Percentiles rank a stretch among this genome's conserved stretches.
Evolutionary conservation across 352 stramenopile species (phyloP).

Genomic region (Stephanocyclus meneghinianus): DNA sequence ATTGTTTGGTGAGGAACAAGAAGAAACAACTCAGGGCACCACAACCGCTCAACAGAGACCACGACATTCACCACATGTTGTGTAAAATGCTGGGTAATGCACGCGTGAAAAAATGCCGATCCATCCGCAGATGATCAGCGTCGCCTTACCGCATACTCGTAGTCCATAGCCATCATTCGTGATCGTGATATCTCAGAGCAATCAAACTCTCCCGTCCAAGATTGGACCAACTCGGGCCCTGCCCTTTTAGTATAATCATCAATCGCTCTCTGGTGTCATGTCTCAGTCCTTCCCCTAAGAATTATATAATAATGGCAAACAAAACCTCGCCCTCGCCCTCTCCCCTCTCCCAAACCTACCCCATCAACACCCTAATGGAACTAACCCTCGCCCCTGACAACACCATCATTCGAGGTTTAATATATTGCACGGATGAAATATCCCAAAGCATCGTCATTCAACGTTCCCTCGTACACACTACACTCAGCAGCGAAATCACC

Average conservation of each 20-base stretch:
- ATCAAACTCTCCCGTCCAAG: neutral
- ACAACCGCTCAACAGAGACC: no score
- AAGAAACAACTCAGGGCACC: no score
- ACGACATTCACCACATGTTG: no score
- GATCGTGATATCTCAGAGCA: neutral
- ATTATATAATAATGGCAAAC: neutral
- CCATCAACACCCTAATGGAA: slow-evolving; percentile 73
- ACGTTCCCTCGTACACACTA: slow-evolving; percentile 56
- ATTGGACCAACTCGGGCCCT: neutral
- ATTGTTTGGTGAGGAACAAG: no score
- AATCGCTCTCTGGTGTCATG: no score
- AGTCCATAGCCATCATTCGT: no score
- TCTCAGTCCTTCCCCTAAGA: neutral
- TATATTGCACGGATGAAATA: slow-evolving; percentile 79
- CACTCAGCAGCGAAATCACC: slow-evolving; percentile 49
- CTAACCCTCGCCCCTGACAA: slow-evolving; percentile 56
- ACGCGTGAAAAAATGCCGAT: no score
- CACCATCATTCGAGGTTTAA: slow-evolving; percentile 48
- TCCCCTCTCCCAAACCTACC: slow-evolving; percentile 50
- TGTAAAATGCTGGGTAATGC: no score
- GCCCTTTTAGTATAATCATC: neutral
- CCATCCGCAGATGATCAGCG: no score
- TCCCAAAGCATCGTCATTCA: slow-evolving; percentile 67
- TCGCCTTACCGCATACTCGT: no score
- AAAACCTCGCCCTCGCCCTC: neutral